phyloP scores from a whole-genome alignment of 176 grass and related monocot genomes.

The Triticum dicoccoides region DNA sequence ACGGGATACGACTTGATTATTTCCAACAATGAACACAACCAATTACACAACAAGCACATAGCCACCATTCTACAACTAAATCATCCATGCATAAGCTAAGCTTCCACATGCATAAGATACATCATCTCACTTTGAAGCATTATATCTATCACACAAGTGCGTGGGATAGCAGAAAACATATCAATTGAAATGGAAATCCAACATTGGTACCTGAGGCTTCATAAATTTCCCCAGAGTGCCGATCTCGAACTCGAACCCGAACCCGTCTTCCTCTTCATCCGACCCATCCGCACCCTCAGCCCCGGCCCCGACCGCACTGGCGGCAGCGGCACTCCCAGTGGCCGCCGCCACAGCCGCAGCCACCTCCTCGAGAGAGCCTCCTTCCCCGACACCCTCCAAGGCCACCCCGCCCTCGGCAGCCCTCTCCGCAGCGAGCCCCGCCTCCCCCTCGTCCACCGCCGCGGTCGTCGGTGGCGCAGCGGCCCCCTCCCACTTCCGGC shows the following conservation, averaged over 20 bases:
- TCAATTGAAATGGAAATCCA: background rate
- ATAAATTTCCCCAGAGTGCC: slow-evolving; percentile 38
- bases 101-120: background rate
- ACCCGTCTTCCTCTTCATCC: slow-evolving; percentile 63
- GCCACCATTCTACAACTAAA: background rate
- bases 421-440: background rate
- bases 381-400: slow-evolving; percentile 24
- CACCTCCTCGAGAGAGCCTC: slow-evolving; percentile 30
- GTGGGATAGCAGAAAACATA: background rate
- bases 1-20: background rate
- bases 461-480: background rate
- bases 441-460: background rate
- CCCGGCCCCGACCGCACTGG: background rate
- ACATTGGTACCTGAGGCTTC: slow-evolving; percentile 46
- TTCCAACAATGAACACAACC: background rate
- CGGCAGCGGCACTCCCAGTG: slow-evolving; percentile 27
- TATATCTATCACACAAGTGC: too few relatives aligned
- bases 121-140: background rate
- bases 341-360: slow-evolving; percentile 37
- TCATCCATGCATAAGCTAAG: background rate
- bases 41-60: background rate
- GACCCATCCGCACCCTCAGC: slow-evolving; percentile 15
- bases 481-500: slow-evolving; percentile 7
- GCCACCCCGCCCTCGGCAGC: background rate
- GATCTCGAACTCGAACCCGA: slow-evolving; percentile 46